Base-by-base conservation (phyloP, 1,284 basidiomycete genomes). In the Trichosporon asahii region DNA sequence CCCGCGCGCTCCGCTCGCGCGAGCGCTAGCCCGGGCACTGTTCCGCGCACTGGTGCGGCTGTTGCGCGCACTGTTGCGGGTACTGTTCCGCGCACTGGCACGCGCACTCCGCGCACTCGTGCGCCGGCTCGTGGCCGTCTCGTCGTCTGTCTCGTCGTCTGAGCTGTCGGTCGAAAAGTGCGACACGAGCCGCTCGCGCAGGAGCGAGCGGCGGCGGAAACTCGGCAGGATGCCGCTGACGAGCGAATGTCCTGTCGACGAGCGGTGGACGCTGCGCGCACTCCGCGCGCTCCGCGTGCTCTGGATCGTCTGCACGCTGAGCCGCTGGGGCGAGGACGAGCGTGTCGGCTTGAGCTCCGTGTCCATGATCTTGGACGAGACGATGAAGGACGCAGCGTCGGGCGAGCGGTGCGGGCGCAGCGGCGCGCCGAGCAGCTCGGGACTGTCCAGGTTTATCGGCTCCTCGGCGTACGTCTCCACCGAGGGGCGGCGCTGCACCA, bases 401-500 rank as follows among this genome's bases (percentile, higher is more conserved):
- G 78, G 77, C 2, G 77, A 76, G 1, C 77, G 72, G 64, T 79
- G 76, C 4, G 78, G 78, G 25, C 77, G 72, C 11, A 61, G 27
- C 12, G 78, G 72, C 29, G 70, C 73, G 29, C 67, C 67, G 33
- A 60, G 23, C 57, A 23, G 23, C 18, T 61, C 57, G 8, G 57
- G 57, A 8, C 27, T 31, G 29, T 61, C 57, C 15, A 61, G 57
- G 57, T 21, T 61, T 29, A 61, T 61, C 57, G 27, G 29, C 29
- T 29, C 27, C 40, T 44, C 40, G 40, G 40, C 40, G 18, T 18
- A 44, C 40, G 40, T 37, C 35, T 60, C 55, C 12, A 60, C 55
- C 18, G 55, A 60, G 29, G 33, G 44, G 7, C 66, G 66, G 11
- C 64, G 72, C 14, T 65, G 64, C 27, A 73, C 66, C 0, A 75